These are phyloP conservation scores for Berkeleyomyces rouxiae DNA, from an alignment of 2,329 filamentous ascomycete species.

Conservation along the genomic window DNA sequence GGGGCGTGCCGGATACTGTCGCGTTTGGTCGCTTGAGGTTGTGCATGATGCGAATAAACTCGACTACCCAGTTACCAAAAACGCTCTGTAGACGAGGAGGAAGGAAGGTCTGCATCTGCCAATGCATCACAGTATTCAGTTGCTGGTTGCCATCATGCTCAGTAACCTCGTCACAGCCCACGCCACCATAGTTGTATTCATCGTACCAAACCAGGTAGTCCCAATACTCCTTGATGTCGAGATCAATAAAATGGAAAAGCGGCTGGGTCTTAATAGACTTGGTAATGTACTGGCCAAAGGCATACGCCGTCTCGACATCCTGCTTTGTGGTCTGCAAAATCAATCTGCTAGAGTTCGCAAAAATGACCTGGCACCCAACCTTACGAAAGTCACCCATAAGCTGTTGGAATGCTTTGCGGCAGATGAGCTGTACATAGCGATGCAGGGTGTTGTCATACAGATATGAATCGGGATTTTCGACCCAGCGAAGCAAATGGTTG, in stretches of 20 bases:
- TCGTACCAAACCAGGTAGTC: constrained; percentile 99
- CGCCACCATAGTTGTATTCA: constrained; percentile 95
- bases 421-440: constrained; percentile 98
- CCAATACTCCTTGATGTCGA: constrained; percentile 98
- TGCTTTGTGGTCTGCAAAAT: constrained; percentile 91
- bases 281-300: constrained; percentile 93
- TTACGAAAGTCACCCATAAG: constrained; percentile 93
- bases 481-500: constrained; percentile 92
- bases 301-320: constrained; percentile 90
- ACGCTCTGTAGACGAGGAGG: constrained; percentile 62
- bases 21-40: constrained; percentile 53
- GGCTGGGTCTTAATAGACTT: constrained; percentile 94
- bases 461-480: constrained; percentile 82
- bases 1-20: constrained; percentile 25
- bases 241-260: constrained; percentile 89
- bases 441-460: constrained; percentile 89
- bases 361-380: constrained; percentile 90
- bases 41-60: constrained; percentile 94
- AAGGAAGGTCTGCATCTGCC: constrained; percentile 87
- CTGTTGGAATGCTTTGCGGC: constrained; percentile 88
- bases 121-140: constrained; percentile 90
- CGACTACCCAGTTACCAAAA: constrained; percentile 85
- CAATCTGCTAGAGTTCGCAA: constrained; percentile 75
- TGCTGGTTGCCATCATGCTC: constrained; percentile 52
- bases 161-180: constrained; percentile 69